Conservation (phyloP, 139 green algal genomes). For the Chlamydomonas asymmetrica region DNA sequence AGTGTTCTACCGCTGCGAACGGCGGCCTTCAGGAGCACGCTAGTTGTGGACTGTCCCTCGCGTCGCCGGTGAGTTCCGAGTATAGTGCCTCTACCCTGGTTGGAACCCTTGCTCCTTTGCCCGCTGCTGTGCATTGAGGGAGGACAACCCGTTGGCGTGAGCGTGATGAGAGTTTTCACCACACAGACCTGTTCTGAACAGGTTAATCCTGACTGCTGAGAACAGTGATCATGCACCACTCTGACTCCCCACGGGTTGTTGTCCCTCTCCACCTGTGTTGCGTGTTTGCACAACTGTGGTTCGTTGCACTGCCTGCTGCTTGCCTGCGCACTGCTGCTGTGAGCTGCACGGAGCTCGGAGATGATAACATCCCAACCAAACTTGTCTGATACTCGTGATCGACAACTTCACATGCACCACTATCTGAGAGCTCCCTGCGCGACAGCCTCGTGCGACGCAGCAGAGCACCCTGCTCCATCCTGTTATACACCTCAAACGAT, state of each 20-base stretch:
- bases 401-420: conserved; percentile 24
- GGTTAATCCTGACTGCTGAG: background rate
- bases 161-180: conserved; percentile 11
- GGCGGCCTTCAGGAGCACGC: too few species aligned
- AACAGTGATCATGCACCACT: conserved; percentile 29
- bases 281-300: too few species aligned
- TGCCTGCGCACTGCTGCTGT: too few species aligned
- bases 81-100: too few species aligned
- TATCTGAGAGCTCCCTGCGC: conserved; percentile 3
- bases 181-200: conserved; percentile 15
- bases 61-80: too few species aligned
- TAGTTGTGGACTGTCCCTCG: too few species aligned
- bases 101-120: too few species aligned
- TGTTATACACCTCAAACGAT: background rate
- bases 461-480: background rate
- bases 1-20: too few species aligned
- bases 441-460: background rate
- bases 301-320: too few species aligned
- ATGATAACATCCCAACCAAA: conserved; percentile 13
- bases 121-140: too few species aligned
- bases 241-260: background rate
- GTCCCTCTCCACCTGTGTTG: too few species aligned
- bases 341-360: too few species aligned
- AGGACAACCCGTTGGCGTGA: background rate
- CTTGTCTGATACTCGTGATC: background rate